These are phyloP conservation scores for Xylaria cubensis DNA, from an alignment of 495 filamentous ascomycete species.

Conservation along the genomic window DNA sequence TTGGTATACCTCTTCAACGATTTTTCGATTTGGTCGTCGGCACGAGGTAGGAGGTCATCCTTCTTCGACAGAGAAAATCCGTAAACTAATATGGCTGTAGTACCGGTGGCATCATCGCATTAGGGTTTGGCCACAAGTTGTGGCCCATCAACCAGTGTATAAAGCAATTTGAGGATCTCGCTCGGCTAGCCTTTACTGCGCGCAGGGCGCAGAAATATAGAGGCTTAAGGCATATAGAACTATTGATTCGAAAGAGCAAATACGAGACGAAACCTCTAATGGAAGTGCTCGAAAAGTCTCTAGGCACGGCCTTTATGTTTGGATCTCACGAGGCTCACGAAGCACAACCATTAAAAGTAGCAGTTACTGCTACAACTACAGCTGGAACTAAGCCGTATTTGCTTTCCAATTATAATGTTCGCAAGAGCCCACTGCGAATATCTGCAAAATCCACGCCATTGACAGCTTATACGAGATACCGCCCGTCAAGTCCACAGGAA, in stretches of 20 bases:
- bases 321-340: slow-evolving; percentile 16
- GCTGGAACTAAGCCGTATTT: neutral
- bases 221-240: slow-evolving; percentile 19
- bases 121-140: slow-evolving; percentile 48
- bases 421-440: neutral
- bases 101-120: slow-evolving; percentile 55
- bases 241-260: slow-evolving; percentile 42
- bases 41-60: slow-evolving; percentile 42
- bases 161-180: slow-evolving; percentile 42
- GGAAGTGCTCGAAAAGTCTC: slow-evolving; percentile 38
- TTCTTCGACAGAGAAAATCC: neutral
- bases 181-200: slow-evolving; percentile 46
- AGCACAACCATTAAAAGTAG: neutral
- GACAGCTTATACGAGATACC: neutral
- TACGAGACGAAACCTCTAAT: slow-evolving; percentile 47
- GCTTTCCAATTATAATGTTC: neutral
- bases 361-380: neutral
- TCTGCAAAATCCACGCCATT: slow-evolving; percentile 25
- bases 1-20: slow-evolving; percentile 43
- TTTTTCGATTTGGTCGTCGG: slow-evolving; percentile 58
- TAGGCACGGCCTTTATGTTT: slow-evolving; percentile 47
- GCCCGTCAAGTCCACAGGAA: neutral
- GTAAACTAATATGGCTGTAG: neutral
- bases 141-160: slow-evolving; percentile 49
- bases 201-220: slow-evolving; percentile 29